phyloP scores from a whole-genome alignment of 441 rosid genomes.

The Aleurites moluccanus region DNA sequence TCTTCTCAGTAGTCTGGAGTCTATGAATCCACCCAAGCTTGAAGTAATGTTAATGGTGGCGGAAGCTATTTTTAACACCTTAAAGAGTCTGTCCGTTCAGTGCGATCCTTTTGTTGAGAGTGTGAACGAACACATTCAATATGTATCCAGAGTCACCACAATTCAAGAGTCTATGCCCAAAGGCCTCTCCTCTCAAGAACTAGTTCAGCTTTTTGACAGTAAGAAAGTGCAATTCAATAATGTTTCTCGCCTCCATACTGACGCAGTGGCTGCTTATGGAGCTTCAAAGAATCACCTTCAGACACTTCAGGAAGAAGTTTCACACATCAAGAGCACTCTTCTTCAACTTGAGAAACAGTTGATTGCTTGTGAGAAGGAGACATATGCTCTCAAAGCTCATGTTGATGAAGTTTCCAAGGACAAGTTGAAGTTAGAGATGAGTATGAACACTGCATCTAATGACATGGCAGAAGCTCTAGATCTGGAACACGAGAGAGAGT shows the following conservation, averaged over 20 bases:
- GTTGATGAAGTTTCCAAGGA: conserved; percentile 22
- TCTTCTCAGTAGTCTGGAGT: conserved; percentile 11
- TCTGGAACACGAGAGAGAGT: conserved; percentile 28
- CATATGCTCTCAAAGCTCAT: conserved; percentile 24
- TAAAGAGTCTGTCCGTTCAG: conserved; percentile 1
- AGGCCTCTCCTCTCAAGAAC: conserved; percentile 12
- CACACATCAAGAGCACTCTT: conserved; percentile 26
- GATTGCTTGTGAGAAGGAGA: conserved; percentile 32
- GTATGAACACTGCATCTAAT: conserved; percentile 26
- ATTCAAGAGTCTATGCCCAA: conserved; percentile 24
- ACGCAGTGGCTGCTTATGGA: conserved; percentile 25
- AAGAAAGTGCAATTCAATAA: conserved; percentile 20
- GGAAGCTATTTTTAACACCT: conserved; percentile 2
- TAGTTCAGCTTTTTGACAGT: conserved; percentile 1
- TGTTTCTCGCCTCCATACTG: conserved; percentile 28
- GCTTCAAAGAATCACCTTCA: conserved; percentile 22
- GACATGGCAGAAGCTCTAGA: conserved; percentile 30
- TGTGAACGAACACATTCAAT: conserved; percentile 16
- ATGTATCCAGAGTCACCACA: conserved; percentile 10
- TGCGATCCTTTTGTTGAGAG: background rate
- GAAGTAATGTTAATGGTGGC: conserved; percentile 16
- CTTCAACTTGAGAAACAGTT: conserved; percentile 29
- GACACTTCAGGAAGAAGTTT: conserved; percentile 27
- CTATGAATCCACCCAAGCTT: conserved; percentile 21
- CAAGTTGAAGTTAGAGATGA: conserved; percentile 28